A percentile compares a stretch with the other conserved stretches of the same genome.
Evolutionary conservation across 176 grass and related monocot genomes (phyloP).

Genomic region (Pontederia paniculata): DNA sequence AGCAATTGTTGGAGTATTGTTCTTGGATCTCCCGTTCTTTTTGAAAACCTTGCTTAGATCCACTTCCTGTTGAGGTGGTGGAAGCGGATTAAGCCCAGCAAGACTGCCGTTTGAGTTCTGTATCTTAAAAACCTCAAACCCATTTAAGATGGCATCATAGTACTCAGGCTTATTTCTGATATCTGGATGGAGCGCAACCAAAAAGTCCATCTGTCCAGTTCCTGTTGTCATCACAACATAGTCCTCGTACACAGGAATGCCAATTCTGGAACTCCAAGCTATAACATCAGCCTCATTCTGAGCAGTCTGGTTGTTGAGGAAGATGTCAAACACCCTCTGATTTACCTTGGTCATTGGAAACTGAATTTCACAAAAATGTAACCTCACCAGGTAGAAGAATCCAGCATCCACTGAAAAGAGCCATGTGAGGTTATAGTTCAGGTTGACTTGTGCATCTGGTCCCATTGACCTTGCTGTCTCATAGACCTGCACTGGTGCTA

Average conservation of each 20-base stretch:
- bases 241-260: conserved; percentile 46
- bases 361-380: conserved; percentile 96
- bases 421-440: conserved; percentile 72
- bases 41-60: not conserved
- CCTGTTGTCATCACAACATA: conserved; percentile 37
- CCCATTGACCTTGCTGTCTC: conserved; percentile 77
- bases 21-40: conserved; percentile 23
- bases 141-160: conserved; percentile 76
- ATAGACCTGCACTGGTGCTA: conserved; percentile 60
- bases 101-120: conserved; percentile 50
- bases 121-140: conserved; percentile 84
- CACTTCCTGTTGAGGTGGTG: not conserved
- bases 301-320: conserved; percentile 63
- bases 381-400: conserved; percentile 54
- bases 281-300: conserved; percentile 43
- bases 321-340: conserved; percentile 64
- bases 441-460: conserved; percentile 33
- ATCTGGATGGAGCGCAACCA: conserved; percentile 56
- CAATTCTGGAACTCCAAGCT: conserved; percentile 28
- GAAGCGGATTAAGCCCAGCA: conserved; percentile 60
- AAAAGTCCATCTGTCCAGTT: conserved; percentile 44
- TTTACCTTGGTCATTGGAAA: conserved; percentile 33
- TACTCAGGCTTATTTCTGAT: conserved; percentile 13
- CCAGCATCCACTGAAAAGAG: conserved; percentile 66
- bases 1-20: conserved; percentile 26